Evolutionary conservation across 257 asterid species (phyloP), one percentile per base, ranked within the genome.

Genomic region (Solanum chmielewskii): DNA sequence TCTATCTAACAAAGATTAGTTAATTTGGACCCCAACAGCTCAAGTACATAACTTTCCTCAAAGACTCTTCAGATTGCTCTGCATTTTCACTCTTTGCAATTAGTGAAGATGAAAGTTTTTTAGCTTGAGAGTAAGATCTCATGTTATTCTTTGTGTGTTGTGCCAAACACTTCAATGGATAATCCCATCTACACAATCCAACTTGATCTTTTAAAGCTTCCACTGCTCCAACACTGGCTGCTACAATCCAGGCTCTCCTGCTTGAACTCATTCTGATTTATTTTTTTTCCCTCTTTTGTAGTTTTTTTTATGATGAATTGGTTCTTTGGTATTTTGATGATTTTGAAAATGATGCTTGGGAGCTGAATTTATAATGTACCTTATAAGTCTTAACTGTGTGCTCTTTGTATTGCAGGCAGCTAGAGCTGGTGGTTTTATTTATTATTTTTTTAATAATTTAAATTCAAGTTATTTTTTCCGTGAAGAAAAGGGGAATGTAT

Each of bases 1-100:
- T 23, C 35, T 41, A 9, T 20, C 7, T 9, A 78, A 4, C 35
- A 21, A 27, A 11, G n/a, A 52, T 33, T 31, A 31, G 6, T 86
- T 39, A 15, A 73, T 73, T 80, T 11, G 90, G 90, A 81, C 91
- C 91, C 91, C 90, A 89, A 37, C 91, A 87, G 82, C 90, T 89
- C 88, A 87, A 87, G 49, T 69, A 85, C 89, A 89, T 87, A 35
- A 89, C 88, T 73, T 88, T 88, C 41, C 88, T 88, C 7, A 90
- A 45, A 12, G 91, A 88, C 3, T 90, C 91, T 47, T 90, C 91
- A 11, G 88, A 86, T 31, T 80, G 64, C 42, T 64, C 47, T 11
- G 52, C 1, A 10, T 85, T 85, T 13, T 69, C 31, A 2, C 16
- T 10, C 2, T 86, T 64, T 33, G 87, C 37, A 52, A 81, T 18